Evolutionary conservation across 345 rosid genomes (phyloP), one percentile per base, ranked within the genome.

Genomic region (Eucalyptus virginea): DNA sequence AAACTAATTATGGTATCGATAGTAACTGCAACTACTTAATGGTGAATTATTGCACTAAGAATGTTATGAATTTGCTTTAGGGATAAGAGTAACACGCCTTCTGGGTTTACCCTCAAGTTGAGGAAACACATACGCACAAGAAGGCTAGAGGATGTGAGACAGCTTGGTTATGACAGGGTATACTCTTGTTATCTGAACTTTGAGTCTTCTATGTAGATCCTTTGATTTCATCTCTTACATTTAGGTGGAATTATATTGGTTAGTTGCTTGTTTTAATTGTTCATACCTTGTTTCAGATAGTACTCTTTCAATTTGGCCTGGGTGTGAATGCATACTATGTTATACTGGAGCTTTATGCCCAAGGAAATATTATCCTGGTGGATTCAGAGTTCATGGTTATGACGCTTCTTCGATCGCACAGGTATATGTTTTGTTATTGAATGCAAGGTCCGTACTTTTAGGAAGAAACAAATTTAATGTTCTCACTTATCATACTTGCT

Each of bases 121-220:
- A 92, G 99, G 90, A 98, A 95, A 92, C 99, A 98, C 93, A 95
- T 97, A 65, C 94, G 99, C 18, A 96, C 99, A 7, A 94, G 98
- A 93, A 95, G 99, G 93, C 97, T 98, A 54, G 99, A 98, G 90
- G 99, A 98, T 93, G 99, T 98, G 32, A 97, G 98, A 17, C 99
- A 98, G 92, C 98, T 98, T 58, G 99, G 99, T 88, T 98, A 96
- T 87, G 99, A 98, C 90, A 94, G 99, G 96, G 99, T 98, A 95
- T 91, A 77, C 16, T 49, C 89, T 89, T 60, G 87, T 52, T 6
- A 14, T 21, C 56, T 89, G 85, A 60, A 30, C 50, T 17, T 86
- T 83, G 17, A 40, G 45, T 89, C 45, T 62, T 51, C 28, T 87
- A 32, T n/a, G 18, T 34, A 21, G 42, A 32, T 51, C 87, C 50